Conservation (phyloP, 805 yeast species). For the Wickerhamiella vanderwaltii region DNA sequence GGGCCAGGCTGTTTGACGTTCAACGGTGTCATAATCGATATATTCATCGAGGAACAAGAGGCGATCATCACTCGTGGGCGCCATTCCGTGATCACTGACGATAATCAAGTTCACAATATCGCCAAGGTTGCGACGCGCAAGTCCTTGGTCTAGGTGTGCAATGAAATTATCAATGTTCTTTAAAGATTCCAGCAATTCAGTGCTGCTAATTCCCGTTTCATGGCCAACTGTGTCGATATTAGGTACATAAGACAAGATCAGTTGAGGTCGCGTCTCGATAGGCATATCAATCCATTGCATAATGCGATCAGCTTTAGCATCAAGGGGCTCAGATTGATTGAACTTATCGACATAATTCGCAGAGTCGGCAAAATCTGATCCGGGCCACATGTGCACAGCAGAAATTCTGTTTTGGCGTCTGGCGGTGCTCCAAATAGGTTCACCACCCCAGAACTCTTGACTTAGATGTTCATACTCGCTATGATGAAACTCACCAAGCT, state of each 20-base stretch:
- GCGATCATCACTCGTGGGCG: slow-evolving; percentile 65
- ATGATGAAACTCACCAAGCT: slow-evolving; percentile 43
- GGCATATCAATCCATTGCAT: slow-evolving; percentile 51
- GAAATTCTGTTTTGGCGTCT: slow-evolving; percentile 44
- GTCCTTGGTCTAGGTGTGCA: slow-evolving; percentile 35
- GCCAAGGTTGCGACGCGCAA: slow-evolving; percentile 44
- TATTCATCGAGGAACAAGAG: slow-evolving; percentile 63
- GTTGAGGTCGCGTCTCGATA: slow-evolving; percentile 50
- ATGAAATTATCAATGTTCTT: slow-evolving; percentile 55
- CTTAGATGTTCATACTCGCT: slow-evolving; percentile 40
- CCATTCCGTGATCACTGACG: slow-evolving; percentile 91
- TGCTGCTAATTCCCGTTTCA: slow-evolving; percentile 53
- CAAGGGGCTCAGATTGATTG: slow-evolving; percentile 49
- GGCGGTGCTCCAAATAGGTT: slow-evolving; percentile 79
- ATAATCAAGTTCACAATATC: slow-evolving; percentile 61
- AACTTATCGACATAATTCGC: slow-evolving; percentile 50
- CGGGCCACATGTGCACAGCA: slow-evolving; percentile 97
- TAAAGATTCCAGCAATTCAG: slow-evolving; percentile 42
- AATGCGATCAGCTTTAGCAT: slow-evolving; percentile 45
- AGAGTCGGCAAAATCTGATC: slow-evolving; percentile 40
- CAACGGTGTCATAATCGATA: slow-evolving; percentile 41
- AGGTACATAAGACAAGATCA: slow-evolving; percentile 68
- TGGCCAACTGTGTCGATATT: slow-evolving; percentile 74
- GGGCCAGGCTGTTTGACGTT: slow-evolving; percentile 77
- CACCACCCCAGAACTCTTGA: slow-evolving; percentile 77